These are phyloP conservation scores for Botrytis fabae DNA, from an alignment of 2,329 filamentous ascomycete species.

Conservation along the genomic window DNA sequence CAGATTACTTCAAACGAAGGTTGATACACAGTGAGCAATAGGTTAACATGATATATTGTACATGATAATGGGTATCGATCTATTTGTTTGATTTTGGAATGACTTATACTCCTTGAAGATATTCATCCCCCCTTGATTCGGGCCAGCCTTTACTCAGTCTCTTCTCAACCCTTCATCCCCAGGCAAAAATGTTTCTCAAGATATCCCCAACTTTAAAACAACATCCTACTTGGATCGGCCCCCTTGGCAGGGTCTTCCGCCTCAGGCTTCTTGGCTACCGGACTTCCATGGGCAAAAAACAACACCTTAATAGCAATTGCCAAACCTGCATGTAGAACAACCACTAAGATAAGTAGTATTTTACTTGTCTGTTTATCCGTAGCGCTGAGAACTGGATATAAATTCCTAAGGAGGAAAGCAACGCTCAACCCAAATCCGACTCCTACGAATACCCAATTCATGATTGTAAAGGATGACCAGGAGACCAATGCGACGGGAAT, in stretches of 20 bases:
- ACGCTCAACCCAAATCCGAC: slow-evolving; percentile 83
- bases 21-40: background rate
- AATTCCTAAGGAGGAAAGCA: slow-evolving; percentile 78
- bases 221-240: slow-evolving; percentile 23
- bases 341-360: slow-evolving; percentile 78
- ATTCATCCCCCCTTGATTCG: background rate
- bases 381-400: slow-evolving; percentile 88
- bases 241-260: slow-evolving; percentile 24
- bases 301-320: slow-evolving; percentile 93
- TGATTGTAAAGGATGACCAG: slow-evolving; percentile 79
- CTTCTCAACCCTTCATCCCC: background rate
- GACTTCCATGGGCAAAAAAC: slow-evolving; percentile 85
- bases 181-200: background rate
- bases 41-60: slow-evolving; percentile 2
- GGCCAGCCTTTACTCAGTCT: background rate
- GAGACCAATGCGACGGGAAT: slow-evolving; percentile 89
- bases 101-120: background rate
- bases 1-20: background rate
- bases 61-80: slow-evolving; percentile 20
- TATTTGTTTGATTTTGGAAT: slow-evolving; percentile 7
- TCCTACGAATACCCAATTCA: slow-evolving; percentile 93
- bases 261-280: slow-evolving; percentile 40
- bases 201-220: slow-evolving; percentile 9
- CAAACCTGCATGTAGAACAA: slow-evolving; percentile 84
- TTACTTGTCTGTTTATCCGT: slow-evolving; percentile 92